Percentiles rank a stretch among this genome's conserved stretches.
Evolutionary conservation across 805 yeast genomes (phyloP).

Genomic region (Nakazawaea pomicola): DNA sequence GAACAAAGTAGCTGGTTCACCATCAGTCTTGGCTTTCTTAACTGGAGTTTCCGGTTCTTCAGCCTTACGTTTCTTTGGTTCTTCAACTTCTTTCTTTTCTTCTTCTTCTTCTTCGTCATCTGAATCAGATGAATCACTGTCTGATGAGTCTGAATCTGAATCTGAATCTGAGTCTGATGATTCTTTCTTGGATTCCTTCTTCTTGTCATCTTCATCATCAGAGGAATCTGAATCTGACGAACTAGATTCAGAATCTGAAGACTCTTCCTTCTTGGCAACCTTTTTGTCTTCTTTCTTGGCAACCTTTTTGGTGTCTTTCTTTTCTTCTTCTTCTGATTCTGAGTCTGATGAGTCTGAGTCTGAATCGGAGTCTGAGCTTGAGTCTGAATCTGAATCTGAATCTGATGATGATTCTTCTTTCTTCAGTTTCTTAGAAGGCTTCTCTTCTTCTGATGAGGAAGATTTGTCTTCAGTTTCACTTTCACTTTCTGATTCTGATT

Average conservation of each 20-base stretch:
- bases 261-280: constrained; percentile 16
- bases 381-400: constrained; percentile 13
- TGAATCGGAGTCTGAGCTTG: constrained; percentile 13
- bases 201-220: constrained; percentile 12
- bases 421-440: constrained; percentile 20
- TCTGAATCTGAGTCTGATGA: constrained; percentile 14
- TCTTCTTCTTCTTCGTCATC: constrained; percentile 26
- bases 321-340: constrained; percentile 8
- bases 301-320: constrained; percentile 2
- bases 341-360: constrained; percentile 15
- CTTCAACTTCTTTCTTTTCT: constrained; percentile 27
- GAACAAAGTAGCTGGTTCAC: constrained; percentile 76
- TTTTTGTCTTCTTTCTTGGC: constrained; percentile 12
- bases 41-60: constrained; percentile 36
- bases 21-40: constrained; percentile 49
- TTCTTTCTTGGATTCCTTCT: constrained; percentile 7
- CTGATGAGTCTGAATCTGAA: constrained; percentile 18
- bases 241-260: constrained; percentile 20
- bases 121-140: constrained; percentile 13
- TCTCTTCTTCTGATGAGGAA: constrained; percentile 19
- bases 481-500: constrained; percentile 12
- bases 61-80: constrained; percentile 38
- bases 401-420: constrained; percentile 12
- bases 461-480: constrained; percentile 20
- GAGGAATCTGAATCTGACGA: constrained; percentile 16